A percentile compares a stretch with the other conserved stretches of the same genome.
Conservation (phyloP, 345 rosid genomes). For the rapeseed (Brassica napus) region DNA sequence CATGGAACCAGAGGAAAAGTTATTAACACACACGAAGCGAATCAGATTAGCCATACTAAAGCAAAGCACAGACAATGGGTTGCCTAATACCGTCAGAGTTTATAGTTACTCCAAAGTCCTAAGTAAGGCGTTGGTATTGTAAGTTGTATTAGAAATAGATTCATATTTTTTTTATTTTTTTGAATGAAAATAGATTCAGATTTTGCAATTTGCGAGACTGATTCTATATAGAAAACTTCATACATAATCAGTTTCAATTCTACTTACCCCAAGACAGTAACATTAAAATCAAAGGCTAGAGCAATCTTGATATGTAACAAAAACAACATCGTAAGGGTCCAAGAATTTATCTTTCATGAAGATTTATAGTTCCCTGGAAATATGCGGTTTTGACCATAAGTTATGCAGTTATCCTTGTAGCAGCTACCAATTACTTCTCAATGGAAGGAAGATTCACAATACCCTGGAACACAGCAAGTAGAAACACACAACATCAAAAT, state of each 20-base stretch:
- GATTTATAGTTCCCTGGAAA: neutral
- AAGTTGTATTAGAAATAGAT: no score
- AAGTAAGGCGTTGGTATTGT: neutral
- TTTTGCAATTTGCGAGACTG: no score
- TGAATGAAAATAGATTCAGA: no score
- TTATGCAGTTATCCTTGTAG: slow-evolving; percentile 51
- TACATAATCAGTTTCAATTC: neutral
- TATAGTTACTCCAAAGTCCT: neutral
- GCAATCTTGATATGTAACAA: neutral
- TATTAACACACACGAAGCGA: neutral
- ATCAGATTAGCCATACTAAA: neutral
- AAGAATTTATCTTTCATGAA: slow-evolving; percentile 11
- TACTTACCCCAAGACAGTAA: neutral
- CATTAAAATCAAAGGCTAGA: neutral
- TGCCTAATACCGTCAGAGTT: neutral
- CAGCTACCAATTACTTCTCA: slow-evolving; percentile 65
- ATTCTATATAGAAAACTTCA: neutral
- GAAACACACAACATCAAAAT: slow-evolving; percentile 17
- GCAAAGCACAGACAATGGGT: neutral
- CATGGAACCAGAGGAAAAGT: neutral
- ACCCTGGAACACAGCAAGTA: slow-evolving; percentile 58
- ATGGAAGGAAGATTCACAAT: slow-evolving; percentile 90
- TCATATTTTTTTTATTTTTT: no score
- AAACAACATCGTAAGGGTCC: neutral
- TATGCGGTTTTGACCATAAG: neutral